Evolutionary conservation across 768 basidiomycete species (phyloP).

Genomic region (Rhodotorula babjevae): DNA sequence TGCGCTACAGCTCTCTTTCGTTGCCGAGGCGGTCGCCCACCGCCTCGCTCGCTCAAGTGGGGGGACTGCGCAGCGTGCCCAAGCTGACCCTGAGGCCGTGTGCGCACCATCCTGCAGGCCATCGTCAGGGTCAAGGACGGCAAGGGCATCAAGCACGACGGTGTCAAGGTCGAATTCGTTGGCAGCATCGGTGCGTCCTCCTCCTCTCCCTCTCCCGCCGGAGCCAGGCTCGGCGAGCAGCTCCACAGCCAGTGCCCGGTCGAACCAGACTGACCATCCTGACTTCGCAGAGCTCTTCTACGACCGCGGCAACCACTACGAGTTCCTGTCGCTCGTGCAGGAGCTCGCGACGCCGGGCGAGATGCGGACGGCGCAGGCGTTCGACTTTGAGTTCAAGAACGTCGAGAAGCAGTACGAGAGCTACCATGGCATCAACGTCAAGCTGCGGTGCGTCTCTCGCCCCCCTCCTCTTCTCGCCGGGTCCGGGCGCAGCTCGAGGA

Average conservation of each 20-base stretch:
- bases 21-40: background rate
- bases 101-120: conserved; percentile 53
- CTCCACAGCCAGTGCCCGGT: no score
- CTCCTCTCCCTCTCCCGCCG: no score
- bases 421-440: conserved; percentile 97
- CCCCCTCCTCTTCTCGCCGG: no score
- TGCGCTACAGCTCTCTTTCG: conserved; percentile 45
- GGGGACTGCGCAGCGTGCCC: background rate
- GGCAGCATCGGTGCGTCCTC: conserved; percentile 72
- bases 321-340: conserved; percentile 91
- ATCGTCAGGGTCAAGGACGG: conserved; percentile 86
- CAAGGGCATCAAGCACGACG: conserved; percentile 89
- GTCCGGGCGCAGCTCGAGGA: no score
- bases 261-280: background rate
- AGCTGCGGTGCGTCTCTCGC: conserved; percentile 62
- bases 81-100: background rate
- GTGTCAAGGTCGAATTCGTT: conserved; percentile 95
- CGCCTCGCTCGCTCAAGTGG: background rate
- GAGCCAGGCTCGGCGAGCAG: no score
- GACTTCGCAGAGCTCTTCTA: conserved; percentile 63
- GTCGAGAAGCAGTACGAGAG: conserved; percentile 99
- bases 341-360: conserved; percentile 95
- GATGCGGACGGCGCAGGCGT: conserved; percentile 91
- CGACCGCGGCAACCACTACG: conserved; percentile 95
- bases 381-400: conserved; percentile 96